Evolutionary conservation across 257 asterid species (phyloP).

Genomic region (Fraxinus excelsior): DNA sequence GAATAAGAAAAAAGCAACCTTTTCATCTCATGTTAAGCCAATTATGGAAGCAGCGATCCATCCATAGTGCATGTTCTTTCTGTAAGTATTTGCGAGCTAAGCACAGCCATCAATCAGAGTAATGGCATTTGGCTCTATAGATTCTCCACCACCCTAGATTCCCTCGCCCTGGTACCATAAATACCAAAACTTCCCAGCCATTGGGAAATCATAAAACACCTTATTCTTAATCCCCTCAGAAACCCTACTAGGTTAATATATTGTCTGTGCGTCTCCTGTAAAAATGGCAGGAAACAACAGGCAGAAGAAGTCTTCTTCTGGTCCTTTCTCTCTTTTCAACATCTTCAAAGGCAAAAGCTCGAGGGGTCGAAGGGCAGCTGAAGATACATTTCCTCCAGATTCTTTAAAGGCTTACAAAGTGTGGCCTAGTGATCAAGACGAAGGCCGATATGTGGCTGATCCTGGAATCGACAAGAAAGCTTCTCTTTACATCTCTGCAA

Average conservation of each 20-base stretch:
- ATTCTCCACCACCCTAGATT: conserved; percentile 22
- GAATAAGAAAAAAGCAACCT: no score
- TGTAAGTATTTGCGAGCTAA: conserved; percentile 27
- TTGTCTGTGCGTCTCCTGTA: background rate
- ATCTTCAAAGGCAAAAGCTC: conserved; percentile 50
- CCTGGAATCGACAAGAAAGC: conserved; percentile 76
- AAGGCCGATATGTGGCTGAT: conserved; percentile 81
- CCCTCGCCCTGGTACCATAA: conserved; percentile 38
- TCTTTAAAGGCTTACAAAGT: conserved; percentile 64
- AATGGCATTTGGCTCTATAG: conserved; percentile 25
- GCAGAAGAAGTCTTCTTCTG: conserved; percentile 39
- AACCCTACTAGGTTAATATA: background rate
- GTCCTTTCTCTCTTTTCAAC: conserved; percentile 44
- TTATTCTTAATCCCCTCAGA: background rate
- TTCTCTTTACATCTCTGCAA: conserved; percentile 49
- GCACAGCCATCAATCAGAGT: background rate
- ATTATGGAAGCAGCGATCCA: conserved; percentile 48
- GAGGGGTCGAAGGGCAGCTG: conserved; percentile 23
- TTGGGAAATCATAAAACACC: conserved; percentile 16
- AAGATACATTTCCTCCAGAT: conserved; percentile 34
- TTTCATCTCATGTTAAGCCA: conserved; percentile 24
- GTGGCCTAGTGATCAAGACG: conserved; percentile 79
- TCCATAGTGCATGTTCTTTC: conserved; percentile 37
- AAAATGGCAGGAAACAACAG: conserved; percentile 53
- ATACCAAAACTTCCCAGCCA: conserved; percentile 34